Conservation (phyloP, 1,284 basidiomycete species). For the Cutaneotrichosporon cutaneum region DNA sequence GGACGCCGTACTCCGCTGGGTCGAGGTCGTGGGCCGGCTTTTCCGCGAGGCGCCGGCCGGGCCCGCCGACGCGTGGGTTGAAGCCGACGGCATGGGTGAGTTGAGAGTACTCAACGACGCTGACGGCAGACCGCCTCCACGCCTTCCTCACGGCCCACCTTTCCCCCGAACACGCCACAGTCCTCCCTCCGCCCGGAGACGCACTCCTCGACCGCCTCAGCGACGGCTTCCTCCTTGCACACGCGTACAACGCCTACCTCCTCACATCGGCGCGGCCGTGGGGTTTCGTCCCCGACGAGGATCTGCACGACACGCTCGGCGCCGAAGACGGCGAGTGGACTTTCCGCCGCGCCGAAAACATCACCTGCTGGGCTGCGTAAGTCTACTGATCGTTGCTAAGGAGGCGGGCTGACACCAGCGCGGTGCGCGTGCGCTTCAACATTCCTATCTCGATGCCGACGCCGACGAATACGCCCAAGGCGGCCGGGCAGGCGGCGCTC, state of each 20-base stretch:
- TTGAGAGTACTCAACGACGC: neutral
- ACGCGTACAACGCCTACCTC: slow-evolving; percentile 45
- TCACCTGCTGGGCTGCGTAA: slow-evolving; percentile 52
- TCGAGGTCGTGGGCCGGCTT: slow-evolving; percentile 39
- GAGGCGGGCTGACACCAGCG: slow-evolving; percentile 27
- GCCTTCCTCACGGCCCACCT: slow-evolving; percentile 43
- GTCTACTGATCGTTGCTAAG: slow-evolving; percentile 21
- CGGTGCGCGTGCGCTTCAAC: slow-evolving; percentile 46
- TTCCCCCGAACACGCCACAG: slow-evolving; percentile 27
- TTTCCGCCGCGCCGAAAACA: slow-evolving; percentile 47
- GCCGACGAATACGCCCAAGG: slow-evolving; percentile 4
- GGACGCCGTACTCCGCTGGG: slow-evolving; percentile 37
- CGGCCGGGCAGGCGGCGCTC: neutral
- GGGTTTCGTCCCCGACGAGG: slow-evolving; percentile 49
- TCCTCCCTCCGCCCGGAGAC: slow-evolving; percentile 27
- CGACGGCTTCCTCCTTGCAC: slow-evolving; percentile 48
- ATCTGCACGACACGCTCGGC: slow-evolving; percentile 46
- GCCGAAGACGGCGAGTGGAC: slow-evolving; percentile 43
- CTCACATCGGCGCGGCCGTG: slow-evolving; percentile 40
- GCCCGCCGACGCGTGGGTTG: slow-evolving; percentile 30
- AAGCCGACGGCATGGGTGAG: slow-evolving; percentile 57
- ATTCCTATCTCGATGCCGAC: slow-evolving; percentile 40
- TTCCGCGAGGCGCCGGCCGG: slow-evolving; percentile 27
- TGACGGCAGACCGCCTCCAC: slow-evolving; percentile 36
- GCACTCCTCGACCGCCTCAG: slow-evolving; percentile 26